These are phyloP conservation scores for Thielaviopsis ethacetica DNA, from an alignment of 2,329 filamentous ascomycete genomes.

Conservation along the genomic window DNA sequence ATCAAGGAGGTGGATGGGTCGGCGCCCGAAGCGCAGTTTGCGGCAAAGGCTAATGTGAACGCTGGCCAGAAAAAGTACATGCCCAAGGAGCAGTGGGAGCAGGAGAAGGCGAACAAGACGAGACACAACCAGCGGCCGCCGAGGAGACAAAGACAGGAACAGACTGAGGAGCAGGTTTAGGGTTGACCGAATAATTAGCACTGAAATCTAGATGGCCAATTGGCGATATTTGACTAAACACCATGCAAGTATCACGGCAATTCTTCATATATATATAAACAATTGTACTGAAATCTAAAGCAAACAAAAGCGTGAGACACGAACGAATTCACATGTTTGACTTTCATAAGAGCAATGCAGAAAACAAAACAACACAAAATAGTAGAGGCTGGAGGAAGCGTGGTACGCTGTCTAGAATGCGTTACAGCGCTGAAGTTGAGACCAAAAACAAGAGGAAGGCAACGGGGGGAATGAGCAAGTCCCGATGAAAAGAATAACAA, in stretches of 20 bases:
- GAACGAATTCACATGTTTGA: too few relatives aligned
- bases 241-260: background rate
- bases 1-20: conserved; percentile 26
- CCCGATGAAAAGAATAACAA: too few relatives aligned
- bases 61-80: conserved; percentile 7
- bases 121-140: conserved; percentile 6
- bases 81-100: conserved; percentile 10
- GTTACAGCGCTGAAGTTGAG: too few relatives aligned
- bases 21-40: conserved; percentile 6
- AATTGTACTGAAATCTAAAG: background rate
- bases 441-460: too few relatives aligned
- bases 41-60: conserved; percentile 4
- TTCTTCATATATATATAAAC: background rate
- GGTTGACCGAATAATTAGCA: background rate
- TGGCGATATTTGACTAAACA: background rate
- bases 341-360: background rate
- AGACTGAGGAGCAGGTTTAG: background rate
- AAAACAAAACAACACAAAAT: too few relatives aligned
- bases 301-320: too few relatives aligned
- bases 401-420: too few relatives aligned
- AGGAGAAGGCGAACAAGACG: conserved; percentile 4
- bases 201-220: background rate
- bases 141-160: background rate
- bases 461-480: too few relatives aligned
- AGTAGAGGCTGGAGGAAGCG: too few relatives aligned